phyloP scores from a whole-genome alignment of 768 basidiomycete species.

The Trametes cinnabarina region DNA sequence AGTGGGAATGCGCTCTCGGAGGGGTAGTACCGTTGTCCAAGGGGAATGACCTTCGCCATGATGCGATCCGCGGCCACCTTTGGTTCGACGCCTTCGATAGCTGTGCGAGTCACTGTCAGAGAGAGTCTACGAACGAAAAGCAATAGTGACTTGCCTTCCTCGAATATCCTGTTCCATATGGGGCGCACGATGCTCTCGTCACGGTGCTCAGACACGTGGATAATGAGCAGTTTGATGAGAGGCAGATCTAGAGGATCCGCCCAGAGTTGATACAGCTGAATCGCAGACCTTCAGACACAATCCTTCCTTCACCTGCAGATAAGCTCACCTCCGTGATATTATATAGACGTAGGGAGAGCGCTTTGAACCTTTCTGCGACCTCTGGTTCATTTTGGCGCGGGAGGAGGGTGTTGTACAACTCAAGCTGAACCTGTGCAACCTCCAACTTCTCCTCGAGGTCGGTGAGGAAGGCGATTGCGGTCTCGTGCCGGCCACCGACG shows the following conservation, averaged over 20 bases:
- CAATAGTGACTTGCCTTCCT: conserved; percentile 54
- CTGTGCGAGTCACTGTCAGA: conserved; percentile 31
- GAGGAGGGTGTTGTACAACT: conserved; percentile 69
- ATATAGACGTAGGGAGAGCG: conserved; percentile 60
- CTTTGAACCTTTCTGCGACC: conserved; percentile 59
- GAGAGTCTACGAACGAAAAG: not conserved
- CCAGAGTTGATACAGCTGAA: conserved; percentile 82
- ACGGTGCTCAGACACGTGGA: conserved; percentile 91
- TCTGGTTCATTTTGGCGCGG: conserved; percentile 56
- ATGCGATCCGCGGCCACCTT: conserved; percentile 60
- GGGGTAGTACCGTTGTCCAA: conserved; percentile 86
- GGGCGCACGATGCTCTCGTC: conserved; percentile 78
- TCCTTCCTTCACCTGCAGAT: not conserved
- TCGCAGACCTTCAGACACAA: not conserved
- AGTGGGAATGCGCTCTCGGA: conserved; percentile 89
- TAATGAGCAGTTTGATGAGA: conserved; percentile 80
- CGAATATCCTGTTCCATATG: conserved; percentile 88
- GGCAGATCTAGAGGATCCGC: conserved; percentile 85
- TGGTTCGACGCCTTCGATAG: conserved; percentile 53
- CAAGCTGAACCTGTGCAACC: conserved; percentile 95
- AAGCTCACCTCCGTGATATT: conserved; percentile 78
- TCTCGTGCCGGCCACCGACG: conserved; percentile 72
- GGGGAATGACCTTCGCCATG: conserved; percentile 58
- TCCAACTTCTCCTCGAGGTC: conserved; percentile 95
- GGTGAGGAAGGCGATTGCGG: conserved; percentile 92